Base-by-base conservation (phyloP, 192 early-diverging fungal species). In the Coemansia sp. region DNA sequence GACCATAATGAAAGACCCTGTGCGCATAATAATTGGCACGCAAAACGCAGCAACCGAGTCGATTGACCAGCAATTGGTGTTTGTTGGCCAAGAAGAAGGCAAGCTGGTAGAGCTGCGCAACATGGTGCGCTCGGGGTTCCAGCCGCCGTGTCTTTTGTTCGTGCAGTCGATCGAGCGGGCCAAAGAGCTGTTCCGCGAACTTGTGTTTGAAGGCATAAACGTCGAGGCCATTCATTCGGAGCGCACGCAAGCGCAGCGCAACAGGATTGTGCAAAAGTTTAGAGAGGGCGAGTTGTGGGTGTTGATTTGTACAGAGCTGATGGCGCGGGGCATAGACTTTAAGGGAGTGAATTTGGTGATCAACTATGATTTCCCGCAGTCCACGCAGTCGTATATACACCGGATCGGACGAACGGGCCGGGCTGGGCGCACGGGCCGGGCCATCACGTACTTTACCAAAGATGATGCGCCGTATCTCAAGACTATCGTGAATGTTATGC, bases 291-390 rank as follows among this genome's bases (percentile, higher is more conserved):
- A 91, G 65, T 88, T 95, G 16, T 97, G 95, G 94, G 91, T 97
- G 26, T 80, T 99, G 45, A 97, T 99, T 57, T 87, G 94, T 31
- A 98, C 97, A 2, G 96, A 99, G 64, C 75, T 99, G 49, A 94
- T 98, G 92, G 90, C 94, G 6, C 91, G 97, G 73, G 97, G 97
- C 86, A 91, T 99, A 69, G 96, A 99, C 84, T 97, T 99, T 78
- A 96, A 97, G 74, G 94, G 93, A 17, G 95, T 99, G 23, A 92
- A 95, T 57, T 64, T 94, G 60, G 97, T 99, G 27, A 92, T 99
- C 83, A 99, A 99, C 72, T 99, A 96, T 64, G 97, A 99, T 72
- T 96, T 98, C 69, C 96, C 97, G 50, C 92, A 94, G 77, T 89
- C 89, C 6, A 87, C 92, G 2, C 89, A 89, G 62, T 90, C 90